phyloP scores from a whole-genome alignment of 306 rosid species.

The Biancaea sappan region DNA sequence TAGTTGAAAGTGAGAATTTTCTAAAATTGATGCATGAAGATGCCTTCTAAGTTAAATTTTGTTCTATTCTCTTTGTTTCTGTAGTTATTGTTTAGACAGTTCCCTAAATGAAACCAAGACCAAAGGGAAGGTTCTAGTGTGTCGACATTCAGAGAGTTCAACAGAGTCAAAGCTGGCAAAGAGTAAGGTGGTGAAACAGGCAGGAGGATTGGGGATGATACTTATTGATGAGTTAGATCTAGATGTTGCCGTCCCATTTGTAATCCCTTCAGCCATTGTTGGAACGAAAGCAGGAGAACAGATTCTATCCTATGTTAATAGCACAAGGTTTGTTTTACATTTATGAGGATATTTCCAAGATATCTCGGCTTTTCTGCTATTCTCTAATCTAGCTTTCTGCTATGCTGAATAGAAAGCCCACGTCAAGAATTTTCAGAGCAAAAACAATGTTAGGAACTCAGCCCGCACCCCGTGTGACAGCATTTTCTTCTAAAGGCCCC shows the following conservation, averaged over 20 bases:
- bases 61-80: constrained; percentile 33
- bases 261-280: constrained; percentile 72
- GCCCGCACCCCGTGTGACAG: constrained; percentile 75
- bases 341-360: constrained; percentile 35
- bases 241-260: constrained; percentile 67
- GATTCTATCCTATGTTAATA: constrained; percentile 56
- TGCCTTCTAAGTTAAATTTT: constrained; percentile 32
- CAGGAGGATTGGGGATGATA: constrained; percentile 82
- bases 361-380: constrained; percentile 13
- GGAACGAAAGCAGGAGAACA: constrained; percentile 45
- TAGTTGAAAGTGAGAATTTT: constrained; percentile 47
- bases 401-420: constrained; percentile 47
- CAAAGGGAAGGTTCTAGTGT: constrained; percentile 78
- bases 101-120: constrained; percentile 71
- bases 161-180: constrained; percentile 65
- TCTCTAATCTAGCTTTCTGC: constrained; percentile 34
- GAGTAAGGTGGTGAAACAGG: constrained; percentile 64
- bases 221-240: constrained; percentile 63
- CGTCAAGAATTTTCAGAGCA: constrained; percentile 58
- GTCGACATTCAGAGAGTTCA: constrained; percentile 65
- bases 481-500: constrained; percentile 89
- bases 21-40: constrained; percentile 30
- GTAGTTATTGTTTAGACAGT: constrained; percentile 76
- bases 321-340: constrained; percentile 51
- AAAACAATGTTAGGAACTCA: constrained; percentile 63